Percentiles rank a stretch among this genome's conserved stretches.
Evolutionary conservation across 2,329 filamentous ascomycete genomes (phyloP).

Genomic region (Botrytis porri): DNA sequence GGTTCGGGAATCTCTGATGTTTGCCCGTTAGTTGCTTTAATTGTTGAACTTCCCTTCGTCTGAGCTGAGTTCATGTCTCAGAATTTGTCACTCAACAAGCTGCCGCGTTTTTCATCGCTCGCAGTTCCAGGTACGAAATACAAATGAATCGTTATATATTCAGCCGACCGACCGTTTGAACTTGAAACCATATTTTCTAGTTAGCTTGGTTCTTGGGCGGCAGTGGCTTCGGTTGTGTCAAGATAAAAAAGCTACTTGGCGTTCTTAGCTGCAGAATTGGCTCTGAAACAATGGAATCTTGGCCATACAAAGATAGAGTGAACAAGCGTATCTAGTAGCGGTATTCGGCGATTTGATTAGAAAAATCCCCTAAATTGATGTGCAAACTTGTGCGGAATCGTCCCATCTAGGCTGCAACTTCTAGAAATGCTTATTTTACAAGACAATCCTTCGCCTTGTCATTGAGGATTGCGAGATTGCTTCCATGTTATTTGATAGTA

Average conservation of each 20-base stretch:
- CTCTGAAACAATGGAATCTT: too few species aligned
- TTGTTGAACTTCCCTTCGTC: too few species aligned
- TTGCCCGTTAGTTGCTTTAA: background rate
- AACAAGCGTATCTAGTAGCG: background rate
- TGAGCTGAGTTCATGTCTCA: background rate
- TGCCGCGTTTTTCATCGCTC: background rate
- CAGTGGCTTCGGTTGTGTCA: background rate
- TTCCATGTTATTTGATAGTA: background rate
- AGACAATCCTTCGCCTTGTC: background rate
- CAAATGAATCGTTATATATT: background rate
- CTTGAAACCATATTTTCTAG: background rate
- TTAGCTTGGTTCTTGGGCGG: background rate
- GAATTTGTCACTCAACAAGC: background rate
- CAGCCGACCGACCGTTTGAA: background rate
- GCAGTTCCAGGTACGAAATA: too few species aligned
- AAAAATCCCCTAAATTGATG: too few species aligned
- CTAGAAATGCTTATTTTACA: background rate
- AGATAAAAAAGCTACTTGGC: background rate
- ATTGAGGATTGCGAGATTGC: background rate
- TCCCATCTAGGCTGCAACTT: background rate
- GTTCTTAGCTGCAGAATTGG: background rate
- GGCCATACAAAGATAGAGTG: background rate
- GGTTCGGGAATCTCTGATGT: background rate
- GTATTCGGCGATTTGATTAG: background rate
- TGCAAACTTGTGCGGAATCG: background rate